Base-by-base conservation (phyloP, 1,284 basidiomycete species). In the Peniophora sp. region DNA sequence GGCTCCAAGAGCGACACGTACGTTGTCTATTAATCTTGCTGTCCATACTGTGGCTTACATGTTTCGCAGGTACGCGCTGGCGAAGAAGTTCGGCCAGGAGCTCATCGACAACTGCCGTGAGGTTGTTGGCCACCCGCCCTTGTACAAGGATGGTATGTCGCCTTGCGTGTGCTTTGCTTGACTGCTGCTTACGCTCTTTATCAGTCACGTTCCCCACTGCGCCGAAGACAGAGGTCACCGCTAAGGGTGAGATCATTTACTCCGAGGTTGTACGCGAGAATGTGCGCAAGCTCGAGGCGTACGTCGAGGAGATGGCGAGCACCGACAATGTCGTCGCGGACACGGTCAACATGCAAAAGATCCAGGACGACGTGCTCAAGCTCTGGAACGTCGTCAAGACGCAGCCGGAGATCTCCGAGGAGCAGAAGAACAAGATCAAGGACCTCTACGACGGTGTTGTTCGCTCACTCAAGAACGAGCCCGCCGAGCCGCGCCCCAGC, bases 281-380 rank as follows among this genome's bases (percentile, higher is more conserved):
- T 99, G 99, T 86, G 99, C 88, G 96, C 65, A 97, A 98, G 73
- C 79, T 99, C 49, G 96, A 99, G 71, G 92, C 92, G 3, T 99
- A 99, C 63, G 95, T 97, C 59, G 89, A 95, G 65, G 95, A 99
- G 72, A 98, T 99, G 97, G 93, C 96, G 2, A 92, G 88, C 54
- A 92, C 93, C 19, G 93, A 94, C 64, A 85, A 85, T 49, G 39
- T n/a, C 16, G 39, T 22, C n/a, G n/a, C n/a, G 5, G 39, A 41
- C n/a, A 16, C 39, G n/a, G n/a, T 17, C 5, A 41, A 22, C 39
- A 41, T 41, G 39, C 6, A 41, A 16, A n/a, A 22, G 39, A n/a
- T n/a, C 39, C 39, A 41, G 39, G 39, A 41, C 6, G 27, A 32
- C 27, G 27, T 41, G 38, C 76, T 93, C 56, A 97, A 96, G 66